Conservation (phyloP, 2,329 filamentous ascomycete genomes). For the Sclerotinia spermophila region DNA sequence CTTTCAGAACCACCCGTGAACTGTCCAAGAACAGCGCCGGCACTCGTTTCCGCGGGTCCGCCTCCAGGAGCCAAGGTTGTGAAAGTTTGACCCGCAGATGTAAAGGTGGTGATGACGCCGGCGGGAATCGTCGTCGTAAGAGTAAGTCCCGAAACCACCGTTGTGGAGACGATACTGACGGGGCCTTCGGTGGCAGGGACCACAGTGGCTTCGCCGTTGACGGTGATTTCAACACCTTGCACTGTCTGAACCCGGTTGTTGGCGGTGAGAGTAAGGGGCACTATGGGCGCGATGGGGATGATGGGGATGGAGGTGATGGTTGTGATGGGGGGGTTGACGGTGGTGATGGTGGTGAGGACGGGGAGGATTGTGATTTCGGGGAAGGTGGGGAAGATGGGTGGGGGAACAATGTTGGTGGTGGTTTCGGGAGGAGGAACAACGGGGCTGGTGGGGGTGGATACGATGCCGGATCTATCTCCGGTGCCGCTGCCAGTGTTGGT, state of each 20-base stretch:
- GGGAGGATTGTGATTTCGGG: slow-evolving; percentile 6
- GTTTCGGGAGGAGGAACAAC: not conserved
- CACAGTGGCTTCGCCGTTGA: not conserved
- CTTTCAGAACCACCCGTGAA: not conserved
- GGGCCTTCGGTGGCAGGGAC: not conserved
- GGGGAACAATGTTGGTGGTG: not conserved
- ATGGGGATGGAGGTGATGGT: slow-evolving; percentile 7
- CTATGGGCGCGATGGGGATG: not conserved
- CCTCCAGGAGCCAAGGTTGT: not conserved
- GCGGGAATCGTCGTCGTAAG: not conserved
- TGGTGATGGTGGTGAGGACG: slow-evolving; percentile 11
- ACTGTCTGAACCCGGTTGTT: not conserved
- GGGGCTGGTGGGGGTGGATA: not conserved
- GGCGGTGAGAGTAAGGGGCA: not conserved
- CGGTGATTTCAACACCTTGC: not conserved
- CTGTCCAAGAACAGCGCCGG: not conserved
- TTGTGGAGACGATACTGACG: not conserved
- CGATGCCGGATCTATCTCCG: not conserved
- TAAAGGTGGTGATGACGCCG: not conserved
- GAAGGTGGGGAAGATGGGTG: not conserved
- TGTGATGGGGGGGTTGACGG: slow-evolving; percentile 11
- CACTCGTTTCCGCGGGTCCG: not conserved
- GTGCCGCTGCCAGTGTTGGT: not conserved
- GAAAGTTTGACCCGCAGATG: not conserved
- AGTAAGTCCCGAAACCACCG: not conserved